Evolutionary conservation across 345 rosid species (phyloP), one percentile per base, ranked within the genome.

Genomic region (Gossypium arboreum): DNA sequence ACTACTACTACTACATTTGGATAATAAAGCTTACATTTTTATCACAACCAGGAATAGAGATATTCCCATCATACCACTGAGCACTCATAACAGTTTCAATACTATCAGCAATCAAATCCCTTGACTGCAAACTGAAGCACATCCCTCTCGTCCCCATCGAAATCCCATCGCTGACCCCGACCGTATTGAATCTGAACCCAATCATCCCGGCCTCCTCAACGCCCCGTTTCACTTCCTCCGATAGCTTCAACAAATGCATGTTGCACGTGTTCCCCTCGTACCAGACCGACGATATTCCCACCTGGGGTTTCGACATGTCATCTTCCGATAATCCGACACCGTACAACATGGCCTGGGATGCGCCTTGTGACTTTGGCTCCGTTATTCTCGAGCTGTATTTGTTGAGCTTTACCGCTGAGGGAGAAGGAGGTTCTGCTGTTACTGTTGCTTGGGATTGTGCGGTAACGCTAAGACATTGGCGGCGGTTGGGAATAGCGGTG

Each of bases 51-150:
- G 99, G 97, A 56, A 95, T 91, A 76, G 98, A 93, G 58, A 95
- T 90, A 72, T 95, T 95, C 27, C 90, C 99, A 80, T 95, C 99
- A 63, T 93, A 95, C 99, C 99, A 95, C 73, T 95, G 98, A 50
- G 99, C 99, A 73, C 97, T 89, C 98, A 95, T 93, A 15, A 94
- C 99, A 72, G 99, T 93, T 92, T 95, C 99, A 12, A 95, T 91
- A 73, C 99, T 95, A 77, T 95, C 99, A 76, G 98, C 97, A 84
- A 95, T 95, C 89, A 93, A 86, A 82, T 95, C 99, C 83, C 99
- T 84, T 13, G 96, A 90, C 72, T 95, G 99, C 84, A 95, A 84
- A 81, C 99, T 95, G 68, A 78, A 95, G 75, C 92, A 84, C 98
- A 72, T 92, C 67, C 99, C 99, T 83, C 90, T 82, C 0, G 99